Base-by-base conservation (phyloP, 2,329 filamentous ascomycete species). In the Microcyclospora tardicrescens region DNA sequence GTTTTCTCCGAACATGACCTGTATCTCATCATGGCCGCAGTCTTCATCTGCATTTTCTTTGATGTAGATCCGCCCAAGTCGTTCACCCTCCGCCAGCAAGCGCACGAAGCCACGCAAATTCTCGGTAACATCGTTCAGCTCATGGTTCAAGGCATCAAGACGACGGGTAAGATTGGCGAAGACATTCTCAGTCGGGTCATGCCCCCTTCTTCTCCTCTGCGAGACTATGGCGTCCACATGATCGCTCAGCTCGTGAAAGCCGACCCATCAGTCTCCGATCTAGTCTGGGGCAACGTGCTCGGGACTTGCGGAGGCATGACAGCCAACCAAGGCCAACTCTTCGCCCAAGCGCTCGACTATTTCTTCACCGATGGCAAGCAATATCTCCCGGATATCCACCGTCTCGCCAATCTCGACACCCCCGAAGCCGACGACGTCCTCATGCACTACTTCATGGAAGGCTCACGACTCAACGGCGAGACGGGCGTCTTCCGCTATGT, bases 221-320 rank as follows among this genome's bases (percentile, higher is more conserved):
- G 63, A 33, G 58, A 65, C 38, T 76, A 75, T 49, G 73, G 73
- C 10, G 59, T 65, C 6, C 67, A 73, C 47, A 69, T 77, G 61
- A 71, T 77, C 43, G 55, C 69, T 38, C 65, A 67, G 10, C 59
- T 77, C 9, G 59, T 72, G 13, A 62, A 64, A 30, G 63, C 61
- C 6, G 62, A 65, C 6, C 38, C 45, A 9, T 36, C 64, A 1
- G 54, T 66, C 5, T 58, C 69, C 16, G 63, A 71, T 14, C 61
- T 75, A 16, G 71, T 74, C 24, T 73, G 68, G 66, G 68, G 67
- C 31, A 68, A 75, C 39, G 68, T 77, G 38, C 62, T 77, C 32
- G 71, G 71, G 27, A 75, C 72, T 1, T 70, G 70, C 1, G 71
- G 68, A 16, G 69, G 69, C 29, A 69, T 71, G 58, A 69, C 73